These are phyloP conservation scores for Barnettozyma hawaiiensis DNA, from an alignment of 1,139 yeast species.

Conservation along the genomic window DNA sequence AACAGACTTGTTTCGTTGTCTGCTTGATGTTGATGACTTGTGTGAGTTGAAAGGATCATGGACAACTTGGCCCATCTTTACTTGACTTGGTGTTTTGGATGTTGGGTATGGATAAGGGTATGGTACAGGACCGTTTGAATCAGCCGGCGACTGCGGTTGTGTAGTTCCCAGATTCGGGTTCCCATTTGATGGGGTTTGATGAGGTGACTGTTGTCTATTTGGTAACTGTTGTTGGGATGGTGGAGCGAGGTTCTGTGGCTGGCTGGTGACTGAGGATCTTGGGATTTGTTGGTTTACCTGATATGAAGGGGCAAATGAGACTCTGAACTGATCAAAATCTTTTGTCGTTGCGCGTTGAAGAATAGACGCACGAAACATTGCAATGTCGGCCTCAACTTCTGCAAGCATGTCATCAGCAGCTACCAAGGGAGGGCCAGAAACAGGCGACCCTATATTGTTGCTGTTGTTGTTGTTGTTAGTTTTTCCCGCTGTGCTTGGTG, in stretches of 20 bases:
- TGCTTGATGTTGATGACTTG: slow-evolving; percentile 24
- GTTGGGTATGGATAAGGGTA: slow-evolving; percentile 24
- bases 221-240: slow-evolving; percentile 9
- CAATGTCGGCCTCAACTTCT: slow-evolving; percentile 24
- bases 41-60: slow-evolving; percentile 28
- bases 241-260: slow-evolving; percentile 9
- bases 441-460: background rate
- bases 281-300: slow-evolving; percentile 16
- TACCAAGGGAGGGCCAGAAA: slow-evolving; percentile 3
- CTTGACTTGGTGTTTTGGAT: slow-evolving; percentile 14
- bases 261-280: slow-evolving; percentile 11
- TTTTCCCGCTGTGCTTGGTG: slow-evolving; percentile 12
- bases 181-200: slow-evolving; percentile 12
- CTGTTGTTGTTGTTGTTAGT: too few relatives aligned
- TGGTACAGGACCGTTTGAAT: slow-evolving; percentile 14
- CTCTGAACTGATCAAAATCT: slow-evolving; percentile 20
- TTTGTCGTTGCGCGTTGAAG: slow-evolving; percentile 24
- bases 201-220: slow-evolving; percentile 10
- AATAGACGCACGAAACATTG: slow-evolving; percentile 25
- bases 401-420: slow-evolving; percentile 7
- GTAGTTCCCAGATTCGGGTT: background rate
- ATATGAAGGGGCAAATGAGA: slow-evolving; percentile 23
- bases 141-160: slow-evolving; percentile 8
- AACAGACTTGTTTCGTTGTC: slow-evolving; percentile 30
- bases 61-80: slow-evolving; percentile 15